Evolutionary conservation across 2,329 filamentous ascomycete species (phyloP), one percentile per base, ranked within the genome.

Genomic region (Didymella arachidicola): DNA sequence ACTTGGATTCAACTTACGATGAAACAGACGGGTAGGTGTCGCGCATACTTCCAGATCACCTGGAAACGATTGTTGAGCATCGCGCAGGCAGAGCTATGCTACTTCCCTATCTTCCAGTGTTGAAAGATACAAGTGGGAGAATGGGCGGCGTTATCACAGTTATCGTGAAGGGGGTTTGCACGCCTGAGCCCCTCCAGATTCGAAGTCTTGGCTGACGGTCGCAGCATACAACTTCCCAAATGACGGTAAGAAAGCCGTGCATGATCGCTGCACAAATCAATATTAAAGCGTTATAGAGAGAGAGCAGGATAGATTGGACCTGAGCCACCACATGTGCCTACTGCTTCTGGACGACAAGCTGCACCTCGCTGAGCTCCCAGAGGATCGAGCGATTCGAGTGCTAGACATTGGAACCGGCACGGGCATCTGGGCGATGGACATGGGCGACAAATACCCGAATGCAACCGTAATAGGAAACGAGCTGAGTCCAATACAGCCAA

Each of bases 401-500:
- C 64, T 74, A 8, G 75, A 77, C 46, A 68, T 74, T 26, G 74
- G 75, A 7, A 76, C 73, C 0, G 75, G 74, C 4, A 76, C 74
- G 3, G 74, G 74, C 16, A 75, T 76, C 19, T 76, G 74, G 74
- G 72, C 73, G 8, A 77, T 77, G 29, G 67, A 69, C 29, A 68
- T 69, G 58, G 64, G 67, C 36, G 69, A 73, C 45, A 66, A 68
- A 46, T 71, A 66, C 45, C 67, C 70, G 26, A 66, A 64, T 41
- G 70, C 69, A 14, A 68, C 61, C 10, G 67, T 73, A 34, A 77
- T 77, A 4, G 82, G 81, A 32, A 79, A 77, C 16, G 81, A 83
- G 61, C 75, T 83, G 43, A 80, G 78, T 1, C 80, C 81, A 25
- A 83, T 82, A 45, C 81, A 83, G 60, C 81, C 81, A 6, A 67